Percentiles rank a stretch among this genome's conserved stretches.
phyloP scores from a whole-genome alignment of 2,329 filamentous ascomycete genomes.

The Amphichorda felina region DNA sequence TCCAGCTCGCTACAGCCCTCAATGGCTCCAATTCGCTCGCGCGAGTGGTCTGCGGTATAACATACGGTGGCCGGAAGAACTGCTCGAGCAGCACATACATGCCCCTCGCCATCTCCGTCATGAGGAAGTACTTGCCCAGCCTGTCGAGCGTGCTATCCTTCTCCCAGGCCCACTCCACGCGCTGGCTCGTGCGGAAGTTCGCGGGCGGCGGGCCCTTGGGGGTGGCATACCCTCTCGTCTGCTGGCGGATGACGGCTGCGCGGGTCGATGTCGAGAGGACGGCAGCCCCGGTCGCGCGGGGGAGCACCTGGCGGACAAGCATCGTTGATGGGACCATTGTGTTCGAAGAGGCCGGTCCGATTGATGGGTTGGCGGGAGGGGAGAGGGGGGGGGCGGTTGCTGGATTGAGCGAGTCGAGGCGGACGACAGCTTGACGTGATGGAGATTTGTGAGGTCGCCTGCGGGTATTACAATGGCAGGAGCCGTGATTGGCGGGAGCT shows the following conservation, averaged over 20 bases:
- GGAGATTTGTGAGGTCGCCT: slow-evolving; percentile 5
- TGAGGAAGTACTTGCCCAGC: slow-evolving; percentile 85
- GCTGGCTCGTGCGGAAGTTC: slow-evolving; percentile 66
- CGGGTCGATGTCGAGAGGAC: slow-evolving; percentile 1
- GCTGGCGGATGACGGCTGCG: slow-evolving; percentile 4
- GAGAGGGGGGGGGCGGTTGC: slow-evolving; percentile 1
- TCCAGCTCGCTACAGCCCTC: not conserved
- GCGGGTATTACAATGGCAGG: slow-evolving; percentile 8
- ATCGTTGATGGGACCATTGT: slow-evolving; percentile 4
- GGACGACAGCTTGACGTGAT: slow-evolving; percentile 5
- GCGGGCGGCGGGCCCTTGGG: slow-evolving; percentile 68
- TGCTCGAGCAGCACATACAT: slow-evolving; percentile 98
- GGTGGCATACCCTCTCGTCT: slow-evolving; percentile 43
- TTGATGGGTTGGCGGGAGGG: not conserved
- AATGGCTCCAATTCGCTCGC: not conserved
- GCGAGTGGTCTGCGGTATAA: slow-evolving; percentile 18
- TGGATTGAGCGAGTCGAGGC: not conserved
- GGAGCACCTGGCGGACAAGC: slow-evolving; percentile 4
- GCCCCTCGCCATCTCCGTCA: slow-evolving; percentile 90
- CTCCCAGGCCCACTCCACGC: slow-evolving; percentile 69
- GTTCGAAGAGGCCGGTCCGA: not conserved
- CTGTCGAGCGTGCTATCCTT: slow-evolving; percentile 69
- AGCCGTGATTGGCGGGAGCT: slow-evolving; percentile 4
- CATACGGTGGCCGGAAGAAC: slow-evolving; percentile 95
- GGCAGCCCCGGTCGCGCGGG: slow-evolving; percentile 2